These are phyloP conservation scores for Boletus vermiculosoides DNA, from an alignment of 768 basidiomycete genomes.

Conservation along the genomic window DNA sequence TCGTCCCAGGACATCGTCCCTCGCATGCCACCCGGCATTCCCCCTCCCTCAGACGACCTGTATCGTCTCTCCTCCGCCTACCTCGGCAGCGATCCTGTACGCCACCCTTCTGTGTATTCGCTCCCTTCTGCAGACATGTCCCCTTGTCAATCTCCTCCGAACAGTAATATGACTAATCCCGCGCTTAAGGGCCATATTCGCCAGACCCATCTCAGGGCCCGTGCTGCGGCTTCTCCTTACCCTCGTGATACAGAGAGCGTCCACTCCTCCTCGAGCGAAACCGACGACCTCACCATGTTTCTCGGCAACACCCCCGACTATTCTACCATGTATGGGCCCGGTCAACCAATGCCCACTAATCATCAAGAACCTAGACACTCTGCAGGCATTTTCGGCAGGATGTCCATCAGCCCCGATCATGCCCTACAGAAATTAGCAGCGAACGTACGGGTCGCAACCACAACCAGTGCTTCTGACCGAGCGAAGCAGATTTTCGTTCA, in stretches of 20 bases:
- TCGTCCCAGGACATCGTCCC: conserved; percentile 67
- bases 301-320: conserved; percentile 62
- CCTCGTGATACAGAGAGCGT: conserved; percentile 83
- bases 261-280: conserved; percentile 84
- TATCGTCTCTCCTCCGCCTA: conserved; percentile 65
- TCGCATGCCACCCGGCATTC: conserved; percentile 51
- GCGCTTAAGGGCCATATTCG: conserved; percentile 76
- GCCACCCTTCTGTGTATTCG: conserved; percentile 46
- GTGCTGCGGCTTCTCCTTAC: conserved; percentile 80
- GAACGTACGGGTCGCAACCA: conserved; percentile 85
- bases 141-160: conserved; percentile 67
- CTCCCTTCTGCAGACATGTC: conserved; percentile 42
- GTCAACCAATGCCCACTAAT: conserved; percentile 39
- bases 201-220: conserved; percentile 73
- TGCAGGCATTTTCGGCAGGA: conserved; percentile 71
- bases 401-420: conserved; percentile 75
- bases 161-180: conserved; percentile 70
- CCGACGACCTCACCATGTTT: conserved; percentile 85
- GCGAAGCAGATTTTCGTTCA: conserved; percentile 93
- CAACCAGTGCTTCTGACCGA: conserved; percentile 86
- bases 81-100: conserved; percentile 43
- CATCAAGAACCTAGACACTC: conserved; percentile 54
- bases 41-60: conserved; percentile 61
- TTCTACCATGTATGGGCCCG: conserved; percentile 58
- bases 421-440: conserved; percentile 83